These are phyloP conservation scores for Penicillium parvum DNA, from an alignment of 495 filamentous ascomycete genomes.

Conservation along the genomic window DNA sequence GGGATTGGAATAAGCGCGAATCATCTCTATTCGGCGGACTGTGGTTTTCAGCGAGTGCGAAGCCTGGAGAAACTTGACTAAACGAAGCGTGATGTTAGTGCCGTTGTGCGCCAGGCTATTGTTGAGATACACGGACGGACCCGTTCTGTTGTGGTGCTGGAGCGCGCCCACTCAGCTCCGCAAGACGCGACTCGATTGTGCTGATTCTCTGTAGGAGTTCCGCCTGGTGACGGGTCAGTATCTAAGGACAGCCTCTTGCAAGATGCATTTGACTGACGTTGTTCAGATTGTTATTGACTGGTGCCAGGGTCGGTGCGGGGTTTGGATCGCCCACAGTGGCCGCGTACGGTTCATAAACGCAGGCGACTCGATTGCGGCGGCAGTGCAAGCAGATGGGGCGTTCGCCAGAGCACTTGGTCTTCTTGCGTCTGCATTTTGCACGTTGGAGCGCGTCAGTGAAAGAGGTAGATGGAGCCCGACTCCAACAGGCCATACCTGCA, in stretches of 20 bases:
- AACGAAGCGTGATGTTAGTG: background rate
- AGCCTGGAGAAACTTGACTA: background rate
- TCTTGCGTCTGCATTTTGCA: constrained; percentile 18
- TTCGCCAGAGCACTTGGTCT: constrained; percentile 32
- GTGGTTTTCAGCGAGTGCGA: background rate
- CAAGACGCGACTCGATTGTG: constrained; percentile 22
- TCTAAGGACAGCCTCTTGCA: too few species aligned
- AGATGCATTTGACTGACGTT: background rate
- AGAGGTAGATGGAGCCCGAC: background rate
- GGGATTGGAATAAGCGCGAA: background rate
- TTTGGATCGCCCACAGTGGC: constrained; percentile 7
- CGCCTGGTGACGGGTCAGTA: background rate
- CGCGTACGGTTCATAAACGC: constrained; percentile 23
- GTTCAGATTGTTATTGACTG: background rate
- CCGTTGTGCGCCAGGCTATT: background rate
- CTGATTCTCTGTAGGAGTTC: constrained; percentile 19
- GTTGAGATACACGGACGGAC: background rate
- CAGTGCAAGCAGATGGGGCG: constrained; percentile 26
- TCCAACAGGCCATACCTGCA: constrained; percentile 18
- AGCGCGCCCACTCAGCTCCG: constrained; percentile 17
- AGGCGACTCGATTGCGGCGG: constrained; percentile 17
- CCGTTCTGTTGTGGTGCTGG: background rate
- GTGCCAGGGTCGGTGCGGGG: background rate
- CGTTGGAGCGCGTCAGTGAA: background rate
- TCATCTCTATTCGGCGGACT: background rate